phyloP scores from a whole-genome alignment of 495 filamentous ascomycete genomes.

The Xylaria grammica region DNA sequence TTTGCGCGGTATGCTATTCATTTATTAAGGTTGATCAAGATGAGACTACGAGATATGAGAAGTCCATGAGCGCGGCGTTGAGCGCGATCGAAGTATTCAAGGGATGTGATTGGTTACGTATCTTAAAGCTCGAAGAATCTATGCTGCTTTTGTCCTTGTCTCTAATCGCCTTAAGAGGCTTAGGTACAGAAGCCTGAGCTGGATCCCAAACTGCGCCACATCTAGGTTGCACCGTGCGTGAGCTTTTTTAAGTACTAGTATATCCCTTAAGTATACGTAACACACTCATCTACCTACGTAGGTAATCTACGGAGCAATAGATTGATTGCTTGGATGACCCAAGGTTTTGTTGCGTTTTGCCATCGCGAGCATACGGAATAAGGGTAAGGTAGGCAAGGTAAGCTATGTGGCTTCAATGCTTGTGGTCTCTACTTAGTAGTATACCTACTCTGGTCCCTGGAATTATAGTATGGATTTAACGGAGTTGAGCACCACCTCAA shows the following conservation, averaged over 20 bases:
- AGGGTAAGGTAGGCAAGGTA: no score
- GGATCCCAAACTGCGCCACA: conserved; percentile 12
- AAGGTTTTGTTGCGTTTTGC: no score
- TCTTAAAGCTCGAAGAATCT: conserved; percentile 11
- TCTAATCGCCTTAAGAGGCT: background rate
- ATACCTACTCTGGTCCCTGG: no score
- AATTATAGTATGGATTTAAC: conserved; percentile 30
- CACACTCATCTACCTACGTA: no score
- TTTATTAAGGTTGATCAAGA: background rate
- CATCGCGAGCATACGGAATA: no score
- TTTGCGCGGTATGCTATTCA: background rate
- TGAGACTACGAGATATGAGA: background rate
- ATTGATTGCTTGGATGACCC: no score
- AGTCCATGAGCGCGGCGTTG: conserved; percentile 5
- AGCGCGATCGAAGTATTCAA: background rate
- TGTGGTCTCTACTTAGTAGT: no score
- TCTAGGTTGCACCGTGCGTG: background rate
- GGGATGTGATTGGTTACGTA: conserved; percentile 11
- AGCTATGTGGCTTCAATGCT: no score
- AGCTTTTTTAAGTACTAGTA: no score
- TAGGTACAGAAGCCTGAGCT: background rate
- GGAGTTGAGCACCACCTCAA: conserved; percentile 14
- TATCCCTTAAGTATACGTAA: no score
- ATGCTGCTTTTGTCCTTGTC: background rate
- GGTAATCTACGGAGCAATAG: no score